Evolutionary conservation across 345 rosid species (phyloP).

Genomic region (Trapa bicornis): DNA sequence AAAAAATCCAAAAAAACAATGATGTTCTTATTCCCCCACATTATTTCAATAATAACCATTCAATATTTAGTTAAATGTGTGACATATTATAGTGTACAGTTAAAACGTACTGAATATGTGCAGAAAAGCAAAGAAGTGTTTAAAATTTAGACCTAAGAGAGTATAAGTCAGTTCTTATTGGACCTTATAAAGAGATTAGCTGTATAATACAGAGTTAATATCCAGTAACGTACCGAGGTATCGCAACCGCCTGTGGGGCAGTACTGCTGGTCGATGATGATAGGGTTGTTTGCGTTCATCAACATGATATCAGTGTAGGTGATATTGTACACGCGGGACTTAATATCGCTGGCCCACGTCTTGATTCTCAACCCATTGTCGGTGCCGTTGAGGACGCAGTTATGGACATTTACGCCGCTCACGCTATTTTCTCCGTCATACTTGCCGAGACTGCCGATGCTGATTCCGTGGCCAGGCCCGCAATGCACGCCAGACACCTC

Average conservation of each 20-base stretch:
- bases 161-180: too few relatives aligned
- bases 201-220: too few relatives aligned
- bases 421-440: neutral
- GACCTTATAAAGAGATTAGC: too few relatives aligned
- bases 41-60: too few relatives aligned
- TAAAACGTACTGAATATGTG: too few relatives aligned
- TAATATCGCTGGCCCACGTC: neutral
- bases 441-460: conserved; percentile 5
- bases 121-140: too few relatives aligned
- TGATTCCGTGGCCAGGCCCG: conserved; percentile 2
- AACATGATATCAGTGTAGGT: conserved; percentile 3
- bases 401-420: neutral
- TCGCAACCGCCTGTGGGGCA: neutral
- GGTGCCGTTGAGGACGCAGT: conserved; percentile 1
- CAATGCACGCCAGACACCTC: neutral
- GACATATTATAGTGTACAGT: too few relatives aligned
- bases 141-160: too few relatives aligned
- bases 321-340: neutral
- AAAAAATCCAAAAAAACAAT: too few relatives aligned
- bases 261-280: conserved; percentile 6
- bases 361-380: conserved; percentile 10
- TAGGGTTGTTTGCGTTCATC: neutral
- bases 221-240: too few relatives aligned
- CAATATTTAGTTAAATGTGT: too few relatives aligned
- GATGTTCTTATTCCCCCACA: too few relatives aligned